Percentiles rank a stretch among this genome's conserved stretches.
These are phyloP conservation scores for Cyphellophora europaea DNA, from an alignment of 2,329 filamentous ascomycete species.

Conservation along the genomic window DNA sequence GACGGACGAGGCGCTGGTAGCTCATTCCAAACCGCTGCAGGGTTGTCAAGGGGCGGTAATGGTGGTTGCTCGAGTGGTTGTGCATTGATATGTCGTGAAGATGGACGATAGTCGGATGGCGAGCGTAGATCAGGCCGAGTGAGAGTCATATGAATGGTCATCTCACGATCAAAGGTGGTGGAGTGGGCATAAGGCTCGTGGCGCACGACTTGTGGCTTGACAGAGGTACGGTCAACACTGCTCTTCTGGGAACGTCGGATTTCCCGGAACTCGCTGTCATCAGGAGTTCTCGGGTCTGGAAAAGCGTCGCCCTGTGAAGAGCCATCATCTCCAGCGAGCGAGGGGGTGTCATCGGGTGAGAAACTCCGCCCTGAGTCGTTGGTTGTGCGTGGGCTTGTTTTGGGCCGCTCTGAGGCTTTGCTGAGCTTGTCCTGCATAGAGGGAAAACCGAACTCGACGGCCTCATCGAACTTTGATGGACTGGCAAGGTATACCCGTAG, in stretches of 20 bases:
- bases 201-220: slow-evolving; percentile 8
- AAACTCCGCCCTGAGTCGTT: slow-evolving; percentile 42
- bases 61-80: slow-evolving; percentile 48
- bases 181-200: slow-evolving; percentile 38
- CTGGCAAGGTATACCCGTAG: slow-evolving; percentile 78
- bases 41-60: slow-evolving; percentile 36
- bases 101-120: slow-evolving; percentile 55
- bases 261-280: slow-evolving; percentile 17
- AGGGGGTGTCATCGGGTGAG: slow-evolving; percentile 38
- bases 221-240: slow-evolving; percentile 11
- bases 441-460: slow-evolving; percentile 86
- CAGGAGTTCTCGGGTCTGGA: slow-evolving; percentile 18
- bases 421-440: slow-evolving; percentile 19
- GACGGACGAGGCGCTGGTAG: slow-evolving; percentile 28
- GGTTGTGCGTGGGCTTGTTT: slow-evolving; percentile 28
- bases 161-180: slow-evolving; percentile 61
- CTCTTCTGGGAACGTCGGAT: slow-evolving; percentile 8
- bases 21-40: slow-evolving; percentile 32
- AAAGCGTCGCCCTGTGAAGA: slow-evolving; percentile 15
- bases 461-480: slow-evolving; percentile 91
- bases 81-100: slow-evolving; percentile 43
- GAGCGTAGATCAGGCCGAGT: slow-evolving; percentile 74
- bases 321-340: slow-evolving; percentile 30
- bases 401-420: slow-evolving; percentile 11
- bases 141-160: slow-evolving; percentile 93